Evolutionary conservation across 2,329 filamentous ascomycete species (phyloP), one percentile per base, ranked within the genome.

Genomic region (Venturia carpophila): DNA sequence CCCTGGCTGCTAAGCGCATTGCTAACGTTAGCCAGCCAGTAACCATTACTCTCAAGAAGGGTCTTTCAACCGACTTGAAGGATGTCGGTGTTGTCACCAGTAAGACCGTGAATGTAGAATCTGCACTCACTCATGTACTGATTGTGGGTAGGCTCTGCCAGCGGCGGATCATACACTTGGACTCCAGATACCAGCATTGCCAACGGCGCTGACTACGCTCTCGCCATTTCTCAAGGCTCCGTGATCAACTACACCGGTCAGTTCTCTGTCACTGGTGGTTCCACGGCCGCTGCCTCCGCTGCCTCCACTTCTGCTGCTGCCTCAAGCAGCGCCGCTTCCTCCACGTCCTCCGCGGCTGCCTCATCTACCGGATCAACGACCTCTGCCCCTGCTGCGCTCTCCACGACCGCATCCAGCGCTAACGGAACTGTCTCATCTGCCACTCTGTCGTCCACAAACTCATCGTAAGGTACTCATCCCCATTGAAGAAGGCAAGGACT

Each of bases 21-120:
- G 63, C 69, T 73, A 64, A 71, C 42, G 60, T 21, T 41, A 7
- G 64, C 19, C 52, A 30, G 66, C 19, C 65, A 81, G 7, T 82
- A 45, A 84, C 80, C 49, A 80, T 87, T 69, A 79, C 79, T 64
- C 78, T 87, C 55, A 79, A 82, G 68, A 78, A 83, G 73, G 85
- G 85, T 58, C 66, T 73, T 21, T 73, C 80, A 2, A 73, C 69
- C 64, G 71, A 85, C 70, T 79, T 87, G 37, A 67, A 79, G 62
- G 82, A 80, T 62, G 72, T 87, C 62, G 71, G 73, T 62, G 77
- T 77, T 60, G 70, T 85, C 63, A 82, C 81, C 68, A 73, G 79
- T 80, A 77, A 67, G 78, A 30, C 9, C 5, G 15, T 21, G 7
- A 3, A 13, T 56, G 56, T 43, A 19, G 19, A 47, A 62, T 27